phyloP scores from a whole-genome alignment of 2,329 filamentous ascomycete genomes.

The Venturia oleaginea region DNA sequence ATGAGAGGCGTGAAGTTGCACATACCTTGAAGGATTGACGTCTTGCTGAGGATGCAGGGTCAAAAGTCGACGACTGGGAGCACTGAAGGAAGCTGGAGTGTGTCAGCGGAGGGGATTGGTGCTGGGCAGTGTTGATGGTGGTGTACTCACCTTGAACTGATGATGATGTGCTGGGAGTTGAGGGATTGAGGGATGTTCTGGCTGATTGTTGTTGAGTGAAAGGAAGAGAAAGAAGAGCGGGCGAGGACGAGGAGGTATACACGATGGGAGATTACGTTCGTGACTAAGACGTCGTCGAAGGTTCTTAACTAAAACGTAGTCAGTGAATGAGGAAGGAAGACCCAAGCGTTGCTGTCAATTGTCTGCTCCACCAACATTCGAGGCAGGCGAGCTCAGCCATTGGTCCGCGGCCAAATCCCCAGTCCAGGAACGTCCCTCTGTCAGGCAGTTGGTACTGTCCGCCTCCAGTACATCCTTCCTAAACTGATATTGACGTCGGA shows the following conservation, averaged over 20 bases:
- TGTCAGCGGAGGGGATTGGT: neutral
- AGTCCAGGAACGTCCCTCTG: neutral
- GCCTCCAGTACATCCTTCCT: neutral
- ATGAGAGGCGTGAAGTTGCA: neutral
- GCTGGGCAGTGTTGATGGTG: neutral
- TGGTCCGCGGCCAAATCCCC: neutral
- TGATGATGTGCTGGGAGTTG: constrained; percentile 13
- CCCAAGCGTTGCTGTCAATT: constrained; percentile 1
- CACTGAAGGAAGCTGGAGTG: constrained; percentile 8
- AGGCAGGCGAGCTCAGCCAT: neutral
- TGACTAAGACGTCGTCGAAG: neutral
- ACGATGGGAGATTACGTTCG: neutral
- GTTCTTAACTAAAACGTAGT: neutral
- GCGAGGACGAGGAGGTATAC: neutral
- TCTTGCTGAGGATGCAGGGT: constrained; percentile 11
- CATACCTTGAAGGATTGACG: constrained; percentile 12
- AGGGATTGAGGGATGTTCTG: constrained; percentile 11
- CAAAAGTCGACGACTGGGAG: constrained; percentile 11
- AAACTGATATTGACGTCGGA: neutral
- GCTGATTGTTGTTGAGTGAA: constrained; percentile 7
- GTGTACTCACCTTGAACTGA: constrained; percentile 12
- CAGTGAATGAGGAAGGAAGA: constrained; percentile 9
- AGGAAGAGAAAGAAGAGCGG: constrained; percentile 5
- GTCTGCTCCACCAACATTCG: neutral
- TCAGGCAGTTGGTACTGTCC: neutral